These are phyloP conservation scores for Fraxinus sp. DNA, from an alignment of 305 asterid species.

Conservation along the genomic window DNA sequence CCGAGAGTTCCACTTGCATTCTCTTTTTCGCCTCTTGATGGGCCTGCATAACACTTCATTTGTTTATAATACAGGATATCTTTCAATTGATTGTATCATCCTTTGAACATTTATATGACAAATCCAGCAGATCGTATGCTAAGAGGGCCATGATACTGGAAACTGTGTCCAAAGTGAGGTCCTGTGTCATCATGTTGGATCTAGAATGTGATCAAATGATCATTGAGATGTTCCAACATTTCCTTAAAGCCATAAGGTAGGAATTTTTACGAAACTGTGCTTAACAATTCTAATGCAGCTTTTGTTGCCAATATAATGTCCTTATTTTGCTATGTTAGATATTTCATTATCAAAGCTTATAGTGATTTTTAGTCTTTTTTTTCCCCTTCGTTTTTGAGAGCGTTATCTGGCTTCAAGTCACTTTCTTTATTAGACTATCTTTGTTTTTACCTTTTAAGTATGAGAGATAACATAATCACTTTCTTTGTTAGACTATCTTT, in stretches of 20 bases:
- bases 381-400: background rate
- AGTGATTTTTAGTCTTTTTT: background rate
- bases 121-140: slow-evolving; percentile 63
- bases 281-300: slow-evolving; percentile 12
- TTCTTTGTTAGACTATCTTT: background rate
- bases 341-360: background rate
- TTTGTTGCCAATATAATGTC: background rate
- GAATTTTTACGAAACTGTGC: background rate
- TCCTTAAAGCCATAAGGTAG: slow-evolving; percentile 76
- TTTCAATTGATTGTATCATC: slow-evolving; percentile 87
- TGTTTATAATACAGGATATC: slow-evolving; percentile 60
- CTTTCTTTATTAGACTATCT: background rate
- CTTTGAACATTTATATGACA: slow-evolving; percentile 63
- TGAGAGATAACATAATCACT: background rate
- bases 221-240: slow-evolving; percentile 79
- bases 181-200: slow-evolving; percentile 94
- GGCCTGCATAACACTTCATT: slow-evolving; percentile 25
- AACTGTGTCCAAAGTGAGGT: slow-evolving; percentile 86
- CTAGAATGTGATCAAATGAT: slow-evolving; percentile 88
- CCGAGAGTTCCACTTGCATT: background rate
- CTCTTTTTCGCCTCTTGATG: slow-evolving; percentile 5
- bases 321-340: slow-evolving; percentile 6
- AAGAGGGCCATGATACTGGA: slow-evolving; percentile 79
- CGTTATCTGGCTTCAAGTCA: background rate
- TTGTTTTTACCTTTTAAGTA: background rate